These are phyloP conservation scores for Melanomma pulvis-pyrius DNA, from an alignment of 495 filamentous ascomycete species.

Conservation along the genomic window DNA sequence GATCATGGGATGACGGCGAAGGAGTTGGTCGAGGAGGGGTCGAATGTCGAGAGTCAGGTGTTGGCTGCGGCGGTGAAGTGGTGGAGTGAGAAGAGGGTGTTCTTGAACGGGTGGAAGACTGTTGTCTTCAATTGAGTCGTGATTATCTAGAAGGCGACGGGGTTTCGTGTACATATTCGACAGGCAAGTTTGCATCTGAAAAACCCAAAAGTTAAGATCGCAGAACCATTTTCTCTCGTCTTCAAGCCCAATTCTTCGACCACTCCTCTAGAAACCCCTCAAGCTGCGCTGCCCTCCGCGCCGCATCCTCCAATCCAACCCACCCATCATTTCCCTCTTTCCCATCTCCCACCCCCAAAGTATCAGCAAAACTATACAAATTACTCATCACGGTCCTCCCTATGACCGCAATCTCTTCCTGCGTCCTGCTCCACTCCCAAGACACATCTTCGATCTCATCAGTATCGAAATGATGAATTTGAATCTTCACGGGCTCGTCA, in stretches of 20 bases:
- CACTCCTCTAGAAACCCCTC: background rate
- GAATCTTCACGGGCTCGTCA: constrained; percentile 15
- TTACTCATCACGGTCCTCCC: constrained; percentile 2
- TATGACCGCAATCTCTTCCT: constrained; percentile 13
- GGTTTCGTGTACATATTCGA: constrained; percentile 2
- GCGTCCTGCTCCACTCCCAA: constrained; percentile 17
- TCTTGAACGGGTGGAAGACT: constrained; percentile 73
- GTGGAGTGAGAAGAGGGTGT: constrained; percentile 69
- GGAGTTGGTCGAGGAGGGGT: constrained; percentile 70
- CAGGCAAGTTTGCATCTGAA: no score
- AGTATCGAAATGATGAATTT: constrained; percentile 11
- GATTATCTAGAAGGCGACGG: background rate
- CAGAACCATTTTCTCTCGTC: no score
- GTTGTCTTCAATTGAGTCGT: constrained; percentile 63
- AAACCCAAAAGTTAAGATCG: no score
- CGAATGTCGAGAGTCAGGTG: constrained; percentile 75
- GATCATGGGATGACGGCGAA: constrained; percentile 71
- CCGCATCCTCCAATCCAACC: constrained; percentile 7
- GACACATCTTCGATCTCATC: constrained; percentile 14
- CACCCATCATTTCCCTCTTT: background rate
- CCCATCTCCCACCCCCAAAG: background rate
- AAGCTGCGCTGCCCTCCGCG: background rate
- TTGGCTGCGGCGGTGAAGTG: constrained; percentile 73
- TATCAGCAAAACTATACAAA: constrained; percentile 8
- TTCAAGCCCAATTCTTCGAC: no score